Conservation (phyloP, 2,329 filamentous ascomycete genomes). For the Alternaria metachromatica region DNA sequence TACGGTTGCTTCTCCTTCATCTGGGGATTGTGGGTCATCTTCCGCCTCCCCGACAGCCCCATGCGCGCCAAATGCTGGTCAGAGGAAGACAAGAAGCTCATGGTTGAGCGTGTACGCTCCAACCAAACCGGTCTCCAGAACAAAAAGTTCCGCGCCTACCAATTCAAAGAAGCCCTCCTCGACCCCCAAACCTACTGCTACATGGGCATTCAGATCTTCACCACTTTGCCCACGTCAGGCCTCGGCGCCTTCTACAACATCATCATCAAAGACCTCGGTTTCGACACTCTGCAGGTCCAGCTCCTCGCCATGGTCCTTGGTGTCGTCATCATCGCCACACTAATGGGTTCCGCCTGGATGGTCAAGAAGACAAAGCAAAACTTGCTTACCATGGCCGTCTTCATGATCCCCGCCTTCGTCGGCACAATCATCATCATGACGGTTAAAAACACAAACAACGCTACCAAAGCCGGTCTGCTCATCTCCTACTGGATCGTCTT, state of each 20-base stretch:
- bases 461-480: slow-evolving; percentile 70
- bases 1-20: slow-evolving; percentile 70
- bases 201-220: slow-evolving; percentile 70
- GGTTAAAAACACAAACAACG: slow-evolving; percentile 63
- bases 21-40: slow-evolving; percentile 65
- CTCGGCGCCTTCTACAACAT: slow-evolving; percentile 77
- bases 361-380: slow-evolving; percentile 75
- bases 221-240: slow-evolving; percentile 75
- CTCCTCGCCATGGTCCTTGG: slow-evolving; percentile 78
- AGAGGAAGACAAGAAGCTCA: slow-evolving; percentile 68
- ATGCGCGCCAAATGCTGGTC: slow-evolving; percentile 74
- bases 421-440: slow-evolving; percentile 76
- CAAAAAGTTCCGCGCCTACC: slow-evolving; percentile 59
- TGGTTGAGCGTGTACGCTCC: slow-evolving; percentile 55
- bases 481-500: slow-evolving; percentile 78
- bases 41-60: slow-evolving; percentile 62
- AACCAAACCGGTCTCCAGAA: slow-evolving; percentile 58
- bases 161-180: slow-evolving; percentile 63
- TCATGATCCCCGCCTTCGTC: slow-evolving; percentile 71
- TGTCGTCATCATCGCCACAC: slow-evolving; percentile 73
- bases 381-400: slow-evolving; percentile 68
- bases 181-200: slow-evolving; percentile 69
- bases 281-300: slow-evolving; percentile 71
- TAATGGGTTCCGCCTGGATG: slow-evolving; percentile 70
- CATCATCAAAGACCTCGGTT: slow-evolving; percentile 73